A percentile compares a stretch with the other conserved stretches of the same genome.
Conservation (phyloP, 108 stramenopile genomes). For the Conticribra weissflogii region DNA sequence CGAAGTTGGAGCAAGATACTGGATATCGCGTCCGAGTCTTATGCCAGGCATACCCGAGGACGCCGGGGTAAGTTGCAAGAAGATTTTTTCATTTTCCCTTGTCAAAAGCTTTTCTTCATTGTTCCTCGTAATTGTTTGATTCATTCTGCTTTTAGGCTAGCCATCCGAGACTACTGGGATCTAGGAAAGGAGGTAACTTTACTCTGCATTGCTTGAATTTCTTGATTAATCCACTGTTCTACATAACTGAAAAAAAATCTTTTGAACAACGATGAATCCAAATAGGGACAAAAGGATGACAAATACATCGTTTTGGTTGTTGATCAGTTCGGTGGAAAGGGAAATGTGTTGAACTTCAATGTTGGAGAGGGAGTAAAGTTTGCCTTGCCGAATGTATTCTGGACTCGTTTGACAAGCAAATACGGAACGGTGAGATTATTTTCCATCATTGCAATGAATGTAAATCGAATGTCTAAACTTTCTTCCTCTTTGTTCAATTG, state of each 20-base stretch:
- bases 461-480: neutral
- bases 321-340: slow-evolving; percentile 86
- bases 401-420: slow-evolving; percentile 79
- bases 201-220: no score
- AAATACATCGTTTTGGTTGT: slow-evolving; percentile 86
- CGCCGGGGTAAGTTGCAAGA: slow-evolving; percentile 57
- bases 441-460: neutral
- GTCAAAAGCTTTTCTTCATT: neutral
- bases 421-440: slow-evolving; percentile 78
- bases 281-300: slow-evolving; percentile 85
- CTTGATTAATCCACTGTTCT: no score
- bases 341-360: slow-evolving; percentile 89
- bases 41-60: slow-evolving; percentile 87
- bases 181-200: slow-evolving; percentile 79
- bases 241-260: no score
- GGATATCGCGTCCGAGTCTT: slow-evolving; percentile 79
- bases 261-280: no score
- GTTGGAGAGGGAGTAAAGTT: slow-evolving; percentile 88
- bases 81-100: neutral
- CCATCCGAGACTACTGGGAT: slow-evolving; percentile 85
- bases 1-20: slow-evolving; percentile 73
- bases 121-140: neutral
- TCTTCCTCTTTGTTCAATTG: no score
- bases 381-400: slow-evolving; percentile 87
- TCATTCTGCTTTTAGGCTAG: slow-evolving; percentile 17